phyloP scores from a whole-genome alignment of 805 yeast species.

The Barnettozyma botsteinii region DNA sequence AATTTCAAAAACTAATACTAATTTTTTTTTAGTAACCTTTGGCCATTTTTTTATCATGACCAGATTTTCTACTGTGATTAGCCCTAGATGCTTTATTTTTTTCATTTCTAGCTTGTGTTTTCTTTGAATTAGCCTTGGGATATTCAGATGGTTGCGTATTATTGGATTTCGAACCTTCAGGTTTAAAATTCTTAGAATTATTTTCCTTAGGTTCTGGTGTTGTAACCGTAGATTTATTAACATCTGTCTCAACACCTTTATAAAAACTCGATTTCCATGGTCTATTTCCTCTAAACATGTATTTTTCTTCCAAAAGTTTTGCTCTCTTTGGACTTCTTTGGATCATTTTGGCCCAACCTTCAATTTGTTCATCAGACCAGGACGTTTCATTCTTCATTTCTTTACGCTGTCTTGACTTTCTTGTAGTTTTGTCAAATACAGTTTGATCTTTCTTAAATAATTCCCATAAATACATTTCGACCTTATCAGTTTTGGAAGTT shows the following conservation, averaged over 20 bases:
- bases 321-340: conserved; percentile 58
- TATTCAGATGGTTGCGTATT: too few species aligned
- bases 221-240: conserved; percentile 1
- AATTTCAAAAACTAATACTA: background rate
- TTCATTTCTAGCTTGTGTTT: conserved; percentile 40
- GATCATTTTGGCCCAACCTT: conserved; percentile 86
- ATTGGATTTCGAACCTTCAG: conserved; percentile 1
- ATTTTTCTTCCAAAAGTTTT: conserved; percentile 56
- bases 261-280: conserved; percentile 22
- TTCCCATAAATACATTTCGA: conserved; percentile 53
- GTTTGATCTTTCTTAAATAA: conserved; percentile 45
- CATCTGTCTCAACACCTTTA: conserved; percentile 8
- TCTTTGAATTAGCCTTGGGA: conserved; percentile 22
- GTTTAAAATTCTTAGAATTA: background rate
- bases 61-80: conserved; percentile 61
- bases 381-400: conserved; percentile 45
- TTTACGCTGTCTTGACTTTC: conserved; percentile 48
- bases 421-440: conserved; percentile 39
- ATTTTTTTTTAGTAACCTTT: conserved; percentile 5
- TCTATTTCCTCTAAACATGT: conserved; percentile 41
- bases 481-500: conserved; percentile 29
- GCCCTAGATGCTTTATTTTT: conserved; percentile 51
- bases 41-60: conserved; percentile 51
- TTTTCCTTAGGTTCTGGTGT: background rate
- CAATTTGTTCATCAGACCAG: conserved; percentile 89